Percentiles rank a stretch among this genome's conserved stretches.
Conservation (phyloP, 2,329 filamentous ascomycete species). For the Ampelomyces quisqualis region DNA sequence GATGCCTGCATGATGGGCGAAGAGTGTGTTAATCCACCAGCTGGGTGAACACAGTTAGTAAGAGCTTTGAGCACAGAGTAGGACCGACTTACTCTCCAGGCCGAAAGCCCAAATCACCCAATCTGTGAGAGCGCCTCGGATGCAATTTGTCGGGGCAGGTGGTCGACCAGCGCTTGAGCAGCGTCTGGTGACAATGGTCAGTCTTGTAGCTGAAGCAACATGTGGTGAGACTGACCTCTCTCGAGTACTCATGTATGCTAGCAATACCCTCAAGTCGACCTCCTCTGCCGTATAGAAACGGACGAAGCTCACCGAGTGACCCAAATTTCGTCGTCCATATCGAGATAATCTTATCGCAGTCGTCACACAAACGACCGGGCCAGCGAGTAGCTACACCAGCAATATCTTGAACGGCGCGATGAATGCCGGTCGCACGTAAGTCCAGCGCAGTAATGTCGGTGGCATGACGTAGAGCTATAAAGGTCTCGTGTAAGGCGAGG, state of each 20-base stretch:
- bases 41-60: constrained; percentile 35
- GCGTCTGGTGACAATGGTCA: constrained; percentile 22
- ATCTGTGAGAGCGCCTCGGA: constrained; percentile 35
- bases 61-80: background rate
- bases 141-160: constrained; percentile 35
- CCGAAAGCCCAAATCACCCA: constrained; percentile 49
- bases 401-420: constrained; percentile 48
- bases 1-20: constrained; percentile 51
- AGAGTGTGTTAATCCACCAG: constrained; percentile 54
- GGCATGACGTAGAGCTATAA: constrained; percentile 28
- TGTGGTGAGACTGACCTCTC: constrained; percentile 31
- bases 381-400: constrained; percentile 50
- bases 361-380: constrained; percentile 48
- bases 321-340: constrained; percentile 46
- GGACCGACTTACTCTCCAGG: constrained; percentile 47
- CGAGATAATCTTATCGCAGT: constrained; percentile 47
- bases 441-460: constrained; percentile 35
- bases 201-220: background rate
- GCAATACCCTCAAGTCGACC: constrained; percentile 48
- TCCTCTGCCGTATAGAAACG: constrained; percentile 47
- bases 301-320: constrained; percentile 40
- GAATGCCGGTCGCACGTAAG: constrained; percentile 49
- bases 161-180: constrained; percentile 38
- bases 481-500: constrained; percentile 47
- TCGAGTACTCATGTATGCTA: constrained; percentile 40